phyloP scores from a whole-genome alignment of 441 rosid genomes.

The Capsella rubella region DNA sequence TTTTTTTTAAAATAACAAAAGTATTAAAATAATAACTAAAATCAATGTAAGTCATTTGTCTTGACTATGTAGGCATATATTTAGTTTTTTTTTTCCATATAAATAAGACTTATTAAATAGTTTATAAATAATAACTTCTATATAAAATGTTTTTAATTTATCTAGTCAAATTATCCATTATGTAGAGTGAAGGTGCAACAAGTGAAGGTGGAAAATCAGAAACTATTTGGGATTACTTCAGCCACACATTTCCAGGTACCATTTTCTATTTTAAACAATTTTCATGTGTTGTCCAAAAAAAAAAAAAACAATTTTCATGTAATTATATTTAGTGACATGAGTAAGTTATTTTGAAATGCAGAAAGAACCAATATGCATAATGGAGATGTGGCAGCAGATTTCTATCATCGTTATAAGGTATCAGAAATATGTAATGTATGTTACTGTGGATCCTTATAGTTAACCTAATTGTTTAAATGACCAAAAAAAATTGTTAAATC shows the following conservation, averaged over 20 bases:
- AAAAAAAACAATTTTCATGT: not conserved
- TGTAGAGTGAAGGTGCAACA: conserved; percentile 69
- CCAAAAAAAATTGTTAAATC: not conserved
- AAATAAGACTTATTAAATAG: not conserved
- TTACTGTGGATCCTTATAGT: not conserved
- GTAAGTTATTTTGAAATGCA: not conserved
- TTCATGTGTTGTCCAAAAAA: not conserved
- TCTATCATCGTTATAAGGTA: conserved; percentile 45
- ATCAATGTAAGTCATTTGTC: too few relatives aligned
- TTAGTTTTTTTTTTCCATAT: too few relatives aligned
- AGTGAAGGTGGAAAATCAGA: conserved; percentile 56
- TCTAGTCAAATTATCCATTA: not conserved
- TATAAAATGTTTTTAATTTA: not conserved
- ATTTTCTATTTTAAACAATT: not conserved
- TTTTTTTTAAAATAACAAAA: too few relatives aligned
- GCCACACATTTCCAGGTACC: conserved; percentile 58
- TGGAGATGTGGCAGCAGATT: conserved; percentile 42
- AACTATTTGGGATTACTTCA: conserved; percentile 66
- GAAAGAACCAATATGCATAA: conserved; percentile 45
- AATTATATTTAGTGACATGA: too few relatives aligned
- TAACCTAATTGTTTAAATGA: conserved; percentile 1
- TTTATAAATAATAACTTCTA: not conserved
- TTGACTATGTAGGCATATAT: too few relatives aligned
- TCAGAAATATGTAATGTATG: not conserved
- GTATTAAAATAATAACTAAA: too few relatives aligned